Conservation (phyloP, 768 basidiomycete genomes). For the Butyriboletus loyo region DNA sequence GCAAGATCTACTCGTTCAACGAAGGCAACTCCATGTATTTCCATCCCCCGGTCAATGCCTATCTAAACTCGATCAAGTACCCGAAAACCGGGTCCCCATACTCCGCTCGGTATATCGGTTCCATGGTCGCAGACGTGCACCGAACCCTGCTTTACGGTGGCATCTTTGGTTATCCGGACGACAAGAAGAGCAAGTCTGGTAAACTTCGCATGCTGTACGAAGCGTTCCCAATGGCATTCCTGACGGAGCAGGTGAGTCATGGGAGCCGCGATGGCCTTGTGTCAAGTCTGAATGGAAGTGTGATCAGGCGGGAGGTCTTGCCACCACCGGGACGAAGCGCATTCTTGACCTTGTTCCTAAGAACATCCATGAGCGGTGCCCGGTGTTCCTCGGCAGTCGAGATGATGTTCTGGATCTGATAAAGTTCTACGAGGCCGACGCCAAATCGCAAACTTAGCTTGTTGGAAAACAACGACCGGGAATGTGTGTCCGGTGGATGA, state of each 20-base stretch:
- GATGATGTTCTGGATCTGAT: constrained; percentile 91
- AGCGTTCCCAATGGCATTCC: constrained; percentile 96
- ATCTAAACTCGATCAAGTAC: constrained; percentile 90
- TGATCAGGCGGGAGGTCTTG: constrained; percentile 86
- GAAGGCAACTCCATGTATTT: constrained; percentile 98
- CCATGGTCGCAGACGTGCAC: constrained; percentile 99
- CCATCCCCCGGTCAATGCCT: constrained; percentile 72
- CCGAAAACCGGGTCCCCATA: constrained; percentile 78
- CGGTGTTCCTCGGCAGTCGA: constrained; percentile 90
- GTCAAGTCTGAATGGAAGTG: background rate
- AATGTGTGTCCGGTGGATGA: background rate
- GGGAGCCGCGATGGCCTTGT: background rate
- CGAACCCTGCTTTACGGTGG: constrained; percentile 95
- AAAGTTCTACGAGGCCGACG: constrained; percentile 69
- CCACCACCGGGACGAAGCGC: constrained; percentile 91
- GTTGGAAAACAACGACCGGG: background rate
- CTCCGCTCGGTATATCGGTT: constrained; percentile 91
- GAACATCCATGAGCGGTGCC: constrained; percentile 85
- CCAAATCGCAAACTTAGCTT: constrained; percentile 12
- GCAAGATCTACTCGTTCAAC: constrained; percentile 99
- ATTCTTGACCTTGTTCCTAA: constrained; percentile 90
- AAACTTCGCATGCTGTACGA: constrained; percentile 95
- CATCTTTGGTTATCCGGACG: constrained; percentile 97
- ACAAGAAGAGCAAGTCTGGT: constrained; percentile 96
- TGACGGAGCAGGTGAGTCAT: constrained; percentile 81